Conservation (phyloP, 768 basidiomycete genomes). For the Suillus occidentalis region DNA sequence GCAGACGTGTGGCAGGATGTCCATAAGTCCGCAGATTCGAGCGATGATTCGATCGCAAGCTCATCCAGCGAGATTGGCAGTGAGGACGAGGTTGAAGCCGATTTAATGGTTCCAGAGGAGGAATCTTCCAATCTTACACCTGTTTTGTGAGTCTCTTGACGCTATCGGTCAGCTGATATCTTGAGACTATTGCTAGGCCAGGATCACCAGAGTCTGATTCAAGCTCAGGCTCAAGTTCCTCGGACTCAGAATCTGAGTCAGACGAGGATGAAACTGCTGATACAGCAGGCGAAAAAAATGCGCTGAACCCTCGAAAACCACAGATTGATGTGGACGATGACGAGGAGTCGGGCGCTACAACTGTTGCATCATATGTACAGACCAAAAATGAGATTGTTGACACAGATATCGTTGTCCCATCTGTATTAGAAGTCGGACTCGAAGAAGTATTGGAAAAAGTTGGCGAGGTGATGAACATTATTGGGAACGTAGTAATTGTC, state of each 20-base stretch:
- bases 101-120: constrained; percentile 46
- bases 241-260: constrained; percentile 21
- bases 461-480: constrained; percentile 75
- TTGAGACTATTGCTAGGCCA: constrained; percentile 24
- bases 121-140: constrained; percentile 29
- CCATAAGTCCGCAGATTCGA: constrained; percentile 14
- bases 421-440: constrained; percentile 58
- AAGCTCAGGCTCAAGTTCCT: constrained; percentile 29
- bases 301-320: constrained; percentile 1
- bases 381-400: constrained; percentile 74
- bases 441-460: constrained; percentile 72
- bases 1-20: constrained; percentile 4
- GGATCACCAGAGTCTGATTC: constrained; percentile 41
- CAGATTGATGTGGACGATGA: constrained; percentile 50
- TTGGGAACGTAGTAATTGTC: constrained; percentile 73
- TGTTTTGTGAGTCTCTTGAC: constrained; percentile 19
- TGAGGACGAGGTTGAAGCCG: constrained; percentile 74
- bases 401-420: constrained; percentile 58
- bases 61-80: constrained; percentile 56
- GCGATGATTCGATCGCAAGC: constrained; percentile 53
- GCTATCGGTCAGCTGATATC: constrained; percentile 16
- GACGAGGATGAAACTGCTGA: constrained; percentile 21
- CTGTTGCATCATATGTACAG: constrained; percentile 47
- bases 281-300: constrained; percentile 6
- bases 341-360: constrained; percentile 45